Evolutionary conservation across 2,329 filamentous ascomycete species (phyloP).

Genomic region (Dactylella cylindrospora): DNA sequence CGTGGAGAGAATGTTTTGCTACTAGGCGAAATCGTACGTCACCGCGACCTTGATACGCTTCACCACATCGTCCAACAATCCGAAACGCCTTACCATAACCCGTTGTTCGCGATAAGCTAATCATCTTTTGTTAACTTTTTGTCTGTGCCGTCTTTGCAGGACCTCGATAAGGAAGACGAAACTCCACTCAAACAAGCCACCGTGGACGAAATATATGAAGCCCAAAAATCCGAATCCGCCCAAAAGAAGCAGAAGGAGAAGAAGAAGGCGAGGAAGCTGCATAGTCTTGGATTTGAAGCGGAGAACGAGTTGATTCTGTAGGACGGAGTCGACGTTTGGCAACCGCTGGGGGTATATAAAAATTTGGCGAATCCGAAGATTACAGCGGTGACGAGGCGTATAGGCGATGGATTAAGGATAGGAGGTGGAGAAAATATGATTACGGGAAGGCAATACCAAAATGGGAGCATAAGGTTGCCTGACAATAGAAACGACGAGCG

Average conservation of each 20-base stretch:
- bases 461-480: not conserved
- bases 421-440: not conserved
- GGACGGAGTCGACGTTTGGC: constrained; percentile 14
- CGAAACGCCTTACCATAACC: too few species aligned
- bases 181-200: constrained; percentile 65
- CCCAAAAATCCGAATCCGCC: constrained; percentile 71
- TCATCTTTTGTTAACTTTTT: too few species aligned
- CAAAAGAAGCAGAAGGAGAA: constrained; percentile 74
- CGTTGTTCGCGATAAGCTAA: too few species aligned
- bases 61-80: too few species aligned
- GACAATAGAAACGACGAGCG: not conserved
- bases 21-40: constrained; percentile 73
- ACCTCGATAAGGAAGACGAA: constrained; percentile 93
- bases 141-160: constrained; percentile 51
- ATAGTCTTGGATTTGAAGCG: constrained; percentile 80
- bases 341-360: constrained; percentile 25
- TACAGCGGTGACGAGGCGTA: constrained; percentile 3
- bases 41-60: not conserved
- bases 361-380: constrained; percentile 17
- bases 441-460: not conserved
- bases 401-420: too few species aligned
- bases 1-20: constrained; percentile 96
- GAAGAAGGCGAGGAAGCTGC: constrained; percentile 68
- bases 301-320: constrained; percentile 60
- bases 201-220: constrained; percentile 65